These are phyloP conservation scores for Alternaria arborescens DNA, from an alignment of 2,329 filamentous ascomycete genomes.

Conservation along the genomic window DNA sequence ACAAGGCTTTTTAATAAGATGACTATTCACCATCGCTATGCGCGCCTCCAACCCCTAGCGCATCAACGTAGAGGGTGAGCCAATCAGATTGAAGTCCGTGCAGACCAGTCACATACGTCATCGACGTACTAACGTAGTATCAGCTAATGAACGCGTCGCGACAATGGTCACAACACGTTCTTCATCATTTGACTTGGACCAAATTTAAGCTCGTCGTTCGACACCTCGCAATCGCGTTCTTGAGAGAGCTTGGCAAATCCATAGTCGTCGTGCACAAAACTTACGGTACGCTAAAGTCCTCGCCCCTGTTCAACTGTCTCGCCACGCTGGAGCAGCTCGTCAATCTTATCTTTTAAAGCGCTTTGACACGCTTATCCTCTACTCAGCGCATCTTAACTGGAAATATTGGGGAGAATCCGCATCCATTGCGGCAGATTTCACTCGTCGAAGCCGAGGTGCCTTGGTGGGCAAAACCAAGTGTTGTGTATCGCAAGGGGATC, in stretches of 20 bases:
- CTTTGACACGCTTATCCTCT: neutral
- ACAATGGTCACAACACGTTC: neutral
- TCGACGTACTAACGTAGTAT: constrained; percentile 1
- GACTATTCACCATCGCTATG: too few relatives aligned
- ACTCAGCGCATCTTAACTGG: neutral
- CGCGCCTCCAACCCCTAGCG: neutral
- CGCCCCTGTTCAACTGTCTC: neutral
- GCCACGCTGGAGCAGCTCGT: neutral
- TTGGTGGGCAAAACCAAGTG: neutral
- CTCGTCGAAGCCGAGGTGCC: neutral
- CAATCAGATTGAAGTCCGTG: neutral
- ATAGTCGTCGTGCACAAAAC: neutral
- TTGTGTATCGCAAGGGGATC: too few relatives aligned
- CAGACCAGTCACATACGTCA: constrained; percentile 16
- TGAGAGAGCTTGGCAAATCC: neutral
- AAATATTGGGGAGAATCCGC: neutral
- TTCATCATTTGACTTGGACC: neutral
- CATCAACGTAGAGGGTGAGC: neutral
- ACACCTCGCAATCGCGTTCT: neutral
- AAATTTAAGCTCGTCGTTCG: neutral
- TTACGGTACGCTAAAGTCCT: neutral
- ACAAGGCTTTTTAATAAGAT: too few relatives aligned
- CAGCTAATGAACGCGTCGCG: neutral
- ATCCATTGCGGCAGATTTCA: neutral
- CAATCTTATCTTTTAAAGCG: neutral